Evolutionary conservation across 805 yeast genomes (phyloP), one percentile per base, ranked within the genome.

Genomic region (Cyberlindnera misumaiensis): DNA sequence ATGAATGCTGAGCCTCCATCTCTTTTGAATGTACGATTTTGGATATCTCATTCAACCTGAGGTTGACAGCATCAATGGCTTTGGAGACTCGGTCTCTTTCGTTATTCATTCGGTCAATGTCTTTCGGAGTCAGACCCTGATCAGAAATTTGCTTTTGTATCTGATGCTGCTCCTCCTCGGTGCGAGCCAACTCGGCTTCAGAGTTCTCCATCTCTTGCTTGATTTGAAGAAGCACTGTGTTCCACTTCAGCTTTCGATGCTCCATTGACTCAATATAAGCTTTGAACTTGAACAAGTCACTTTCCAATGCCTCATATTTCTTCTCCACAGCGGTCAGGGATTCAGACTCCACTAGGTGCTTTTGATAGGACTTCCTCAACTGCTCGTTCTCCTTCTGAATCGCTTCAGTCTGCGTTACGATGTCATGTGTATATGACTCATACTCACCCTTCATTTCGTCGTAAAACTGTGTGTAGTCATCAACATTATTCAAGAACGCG

Each of bases 191-290:
- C 37, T 74, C 73, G 24, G 52, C 49, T 36, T 64, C 67, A 42
- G 75, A 63, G 28, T 58, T 55, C 3, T 52, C 59, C 31, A 80
- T 70, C 50, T 84, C 93, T 6, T 56, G 58, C 25, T 68, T 64
- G 42, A 83, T 71, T 46, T 75, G 75, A n/a, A 68, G 64, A 35
- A 86, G 55, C 32, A 76, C 72, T 13, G 59, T 47, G 3, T 72
- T 67, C 93, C 95, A 83, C 53, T 77, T 79, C 11, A 56, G 47
- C 47, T 78, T 80, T 43, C 85, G 68, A n/a, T 65, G 64, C 48
- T 77, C 74, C 75, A 83, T 79, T 7, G 75, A 68, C 32, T 75
- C 75, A 38, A 83, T 77, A 53, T 82, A 85, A n/a, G 77, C 80
- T 49, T 74, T 71, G 51, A 85, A 83, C 57, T 83, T 82, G 32